Conservation (phyloP, 2,329 filamentous ascomycete species). For the Cryoendolithus antarcticus region DNA sequence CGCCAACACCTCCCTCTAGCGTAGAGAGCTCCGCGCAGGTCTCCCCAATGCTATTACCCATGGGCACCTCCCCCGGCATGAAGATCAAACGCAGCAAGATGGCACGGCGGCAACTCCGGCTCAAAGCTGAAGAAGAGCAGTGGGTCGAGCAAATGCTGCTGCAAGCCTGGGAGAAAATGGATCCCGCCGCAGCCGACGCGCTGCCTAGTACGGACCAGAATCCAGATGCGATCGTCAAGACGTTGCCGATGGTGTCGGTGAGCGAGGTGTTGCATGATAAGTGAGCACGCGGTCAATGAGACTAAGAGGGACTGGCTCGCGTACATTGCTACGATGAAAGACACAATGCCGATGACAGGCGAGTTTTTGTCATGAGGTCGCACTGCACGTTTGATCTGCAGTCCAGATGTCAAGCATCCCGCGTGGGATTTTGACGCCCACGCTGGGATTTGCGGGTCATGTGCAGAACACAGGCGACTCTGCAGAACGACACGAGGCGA, state of each 20-base stretch:
- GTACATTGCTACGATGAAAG: too few relatives aligned
- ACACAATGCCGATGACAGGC: too few relatives aligned
- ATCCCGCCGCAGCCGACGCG: conserved; percentile 12
- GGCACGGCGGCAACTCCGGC: conserved; percentile 32
- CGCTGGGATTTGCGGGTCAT: too few relatives aligned
- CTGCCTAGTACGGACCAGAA: conserved; percentile 8
- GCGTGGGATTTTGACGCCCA: too few relatives aligned
- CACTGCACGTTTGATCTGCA: too few relatives aligned
- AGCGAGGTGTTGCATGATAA: conserved; percentile 11
- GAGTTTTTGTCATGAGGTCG: too few relatives aligned
- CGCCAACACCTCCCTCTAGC: conserved; percentile 8
- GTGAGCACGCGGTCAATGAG: not conserved
- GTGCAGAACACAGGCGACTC: too few relatives aligned
- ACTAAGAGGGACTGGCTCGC: not conserved
- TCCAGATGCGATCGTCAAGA: conserved; percentile 14
- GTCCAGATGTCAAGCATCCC: too few relatives aligned
- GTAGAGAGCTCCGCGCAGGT: not conserved
- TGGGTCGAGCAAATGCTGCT: conserved; percentile 30
- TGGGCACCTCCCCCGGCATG: conserved; percentile 19
- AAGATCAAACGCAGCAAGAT: conserved; percentile 30
- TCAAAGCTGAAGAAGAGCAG: conserved; percentile 32
- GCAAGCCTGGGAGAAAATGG: conserved; percentile 24
- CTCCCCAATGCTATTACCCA: conserved; percentile 14
- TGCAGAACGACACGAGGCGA: too few relatives aligned
- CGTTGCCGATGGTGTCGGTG: conserved; percentile 9